Base-by-base conservation (phyloP, 1,139 yeast genomes). In the Protomyces lactucae-debilis region DNA sequence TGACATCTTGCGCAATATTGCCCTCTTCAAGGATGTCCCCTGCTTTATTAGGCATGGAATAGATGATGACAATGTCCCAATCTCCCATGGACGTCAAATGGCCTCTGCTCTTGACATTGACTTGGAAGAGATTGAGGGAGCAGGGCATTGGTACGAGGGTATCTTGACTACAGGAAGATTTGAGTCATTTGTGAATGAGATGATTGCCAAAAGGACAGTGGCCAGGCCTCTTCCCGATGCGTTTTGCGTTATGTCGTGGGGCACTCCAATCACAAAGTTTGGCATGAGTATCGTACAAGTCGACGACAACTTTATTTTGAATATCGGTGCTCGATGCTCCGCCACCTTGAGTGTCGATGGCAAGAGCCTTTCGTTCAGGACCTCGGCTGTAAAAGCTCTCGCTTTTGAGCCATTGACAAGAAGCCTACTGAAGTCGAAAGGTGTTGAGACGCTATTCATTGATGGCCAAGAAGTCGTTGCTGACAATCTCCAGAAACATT, bases 1-100 rank as follows among this genome's bases (percentile, higher is more conserved):
- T 3, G 60, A 55, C 45, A 45, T 45, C 25, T n/a, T 45, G 32
- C 39, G 40, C 46, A 55, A 55, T 16, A 23, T 55, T 10, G 28
- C 14, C 10, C 46, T 14, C 39, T 16, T 55, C 37, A 12, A 43
- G 45, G 37, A 35, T 25, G 36, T 55, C 9, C 28, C 32, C 2
- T 55, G 39, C 53, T 55, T 55, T 5, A 21, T 55, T 25, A 55
- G 45, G 21, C 60, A 55, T 45, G 52, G 53, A 25, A 21, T 5
- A 14, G 39, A 32, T 12, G 60, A 55, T n/a, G 60, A 55, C 16
- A 55, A 55, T 45, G 60, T 55, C 2, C 60, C 60, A 10, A 55
- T 55, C 25, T 55, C 25, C 52, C 60, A 55, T 12, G 46, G 60
- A 14, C 52, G 53, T 6, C 28, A 40, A 21, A 18, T 55, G 12